Evolutionary conservation across 345 rosid species (phyloP).

Genomic region (Bruguiera gymnorhiza): DNA sequence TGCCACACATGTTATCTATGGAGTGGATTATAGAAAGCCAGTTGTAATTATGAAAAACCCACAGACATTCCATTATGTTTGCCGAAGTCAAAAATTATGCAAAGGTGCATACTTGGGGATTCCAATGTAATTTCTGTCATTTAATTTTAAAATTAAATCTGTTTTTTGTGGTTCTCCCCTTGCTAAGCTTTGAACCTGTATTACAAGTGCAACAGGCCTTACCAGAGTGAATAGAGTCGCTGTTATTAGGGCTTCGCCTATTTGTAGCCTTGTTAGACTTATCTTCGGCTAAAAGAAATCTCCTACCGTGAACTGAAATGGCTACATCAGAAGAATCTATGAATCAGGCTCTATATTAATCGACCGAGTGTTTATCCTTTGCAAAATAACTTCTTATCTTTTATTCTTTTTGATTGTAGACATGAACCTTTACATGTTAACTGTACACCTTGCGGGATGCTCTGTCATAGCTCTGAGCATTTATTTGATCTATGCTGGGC

Average conservation of each 20-base stretch:
- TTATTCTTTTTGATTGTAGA: background rate
- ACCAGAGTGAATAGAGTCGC: too few relatives aligned
- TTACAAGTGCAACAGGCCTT: too few relatives aligned
- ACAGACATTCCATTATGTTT: too few relatives aligned
- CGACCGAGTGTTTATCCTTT: background rate
- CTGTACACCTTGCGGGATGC: background rate
- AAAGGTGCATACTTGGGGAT: constrained; percentile 47
- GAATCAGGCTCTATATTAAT: background rate
- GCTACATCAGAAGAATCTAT: background rate
- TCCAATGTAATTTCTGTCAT: background rate
- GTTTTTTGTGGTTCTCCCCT: background rate
- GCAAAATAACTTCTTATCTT: background rate
- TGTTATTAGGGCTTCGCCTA: too few relatives aligned
- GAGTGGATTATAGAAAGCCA: too few relatives aligned
- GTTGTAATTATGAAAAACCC: too few relatives aligned
- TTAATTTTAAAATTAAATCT: too few relatives aligned
- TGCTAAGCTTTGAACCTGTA: background rate
- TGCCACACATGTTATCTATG: too few relatives aligned
- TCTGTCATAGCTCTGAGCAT: background rate
- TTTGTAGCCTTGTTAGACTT: too few relatives aligned
- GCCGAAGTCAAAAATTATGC: too few relatives aligned
- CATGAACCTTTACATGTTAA: background rate
- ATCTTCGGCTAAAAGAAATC: too few relatives aligned
- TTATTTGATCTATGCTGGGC: background rate
- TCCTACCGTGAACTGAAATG: too few relatives aligned